These are phyloP conservation scores for Fraxinus excelsior DNA, from an alignment of 257 asterid genomes.

Conservation along the genomic window DNA sequence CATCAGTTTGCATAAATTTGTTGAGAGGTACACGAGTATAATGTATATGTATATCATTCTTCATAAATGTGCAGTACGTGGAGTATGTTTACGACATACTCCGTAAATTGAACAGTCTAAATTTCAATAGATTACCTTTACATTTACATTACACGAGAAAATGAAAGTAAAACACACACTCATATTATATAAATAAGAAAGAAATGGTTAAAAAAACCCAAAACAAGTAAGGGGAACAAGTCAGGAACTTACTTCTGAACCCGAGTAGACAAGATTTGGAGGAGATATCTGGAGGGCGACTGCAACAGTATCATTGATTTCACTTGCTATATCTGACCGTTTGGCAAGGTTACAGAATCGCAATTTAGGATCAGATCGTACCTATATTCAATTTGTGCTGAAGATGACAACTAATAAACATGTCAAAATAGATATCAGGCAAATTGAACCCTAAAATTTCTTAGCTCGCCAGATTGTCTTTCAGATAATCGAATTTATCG, in stretches of 20 bases:
- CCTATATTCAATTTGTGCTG: slow-evolving; percentile 30
- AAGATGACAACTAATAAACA: slow-evolving; percentile 2
- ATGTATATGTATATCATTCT: not conserved
- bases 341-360: slow-evolving; percentile 11
- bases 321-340: slow-evolving; percentile 32
- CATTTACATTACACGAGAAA: not conserved
- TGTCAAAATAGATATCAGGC: not conserved
- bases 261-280: slow-evolving; percentile 85
- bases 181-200: not conserved
- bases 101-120: slow-evolving; percentile 6
- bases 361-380: slow-evolving; percentile 29
- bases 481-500: not conserved
- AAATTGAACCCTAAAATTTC: not conserved
- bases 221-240: slow-evolving; percentile 9
- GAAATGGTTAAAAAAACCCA: not conserved
- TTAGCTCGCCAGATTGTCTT: slow-evolving; percentile 3
- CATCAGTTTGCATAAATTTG: not conserved
- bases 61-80: not conserved
- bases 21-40: not conserved
- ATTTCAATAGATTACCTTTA: not conserved
- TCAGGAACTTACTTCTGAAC: slow-evolving; percentile 57
- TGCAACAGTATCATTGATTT: slow-evolving; percentile 80
- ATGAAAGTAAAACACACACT: not conserved
- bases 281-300: slow-evolving; percentile 83
- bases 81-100: too few species aligned